Base-by-base conservation (phyloP, 768 basidiomycete genomes). In the Kwoniella dejecticola region DNA sequence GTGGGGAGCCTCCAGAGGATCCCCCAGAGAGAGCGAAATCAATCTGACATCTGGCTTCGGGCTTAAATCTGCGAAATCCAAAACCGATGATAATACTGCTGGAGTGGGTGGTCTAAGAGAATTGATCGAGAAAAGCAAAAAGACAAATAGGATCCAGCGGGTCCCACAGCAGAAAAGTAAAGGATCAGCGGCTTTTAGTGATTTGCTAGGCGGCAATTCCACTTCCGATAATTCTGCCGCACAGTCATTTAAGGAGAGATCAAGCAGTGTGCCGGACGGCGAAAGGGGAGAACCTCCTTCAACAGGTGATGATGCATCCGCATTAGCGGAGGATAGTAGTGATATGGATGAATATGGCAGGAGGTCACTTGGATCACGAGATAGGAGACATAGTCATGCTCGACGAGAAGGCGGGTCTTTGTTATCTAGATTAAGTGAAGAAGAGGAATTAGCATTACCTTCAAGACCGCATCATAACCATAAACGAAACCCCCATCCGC, bases 161-260 rank as follows among this genome's bases (percentile, higher is more conserved):
- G 23, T 40, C 15, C 10, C 15, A 11, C 29, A 23, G 8, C n/a
- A 27, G 23, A 44, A 6, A 17, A 33, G 29, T 46, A 54, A 19
- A 46, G 60, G 45, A n/a, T 26, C 60, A 4, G 52, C 60, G 7
- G 52, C 52, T 6, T 62, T 62, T 46, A 52, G 52, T 21, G 60
- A 62, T 55, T 40, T 62, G 11, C n/a, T 62, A 17, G 42, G 42
- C 11, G 41, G 50, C 19, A 38, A 38, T n/a, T n/a, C n/a, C n/a
- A 36, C 33, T 7, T 36, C 33, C 7, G 33, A 36, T 36, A 15
- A 15, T 36, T n/a, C n/a, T n/a, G n/a, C n/a, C n/a, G n/a, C n/a
- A n/a, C 33, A 36, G 15, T 15, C 33, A 15, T 36, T 36, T 36
- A 36, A 36, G 33, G 33, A 36, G 15, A 36, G 15, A 7, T 15